Evolutionary conservation across 148 eudicot species (phyloP).

Genomic region (Rhododendron griersonianum): DNA sequence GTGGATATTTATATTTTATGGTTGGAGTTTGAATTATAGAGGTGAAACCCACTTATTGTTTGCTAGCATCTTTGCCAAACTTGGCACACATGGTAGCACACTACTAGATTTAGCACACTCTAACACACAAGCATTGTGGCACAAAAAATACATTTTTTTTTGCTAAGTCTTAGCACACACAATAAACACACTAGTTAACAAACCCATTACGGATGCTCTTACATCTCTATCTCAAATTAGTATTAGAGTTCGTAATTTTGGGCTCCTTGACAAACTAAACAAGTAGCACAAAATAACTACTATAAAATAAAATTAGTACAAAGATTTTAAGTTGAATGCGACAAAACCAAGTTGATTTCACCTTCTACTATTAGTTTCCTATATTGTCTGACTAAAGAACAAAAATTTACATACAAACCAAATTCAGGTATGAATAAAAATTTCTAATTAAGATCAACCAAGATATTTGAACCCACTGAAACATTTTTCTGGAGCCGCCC

Average conservation of each 20-base stretch:
- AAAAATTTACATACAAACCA: not conserved
- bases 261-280: not conserved
- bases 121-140: too few relatives aligned
- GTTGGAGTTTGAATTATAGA: too few relatives aligned
- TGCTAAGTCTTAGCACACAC: too few relatives aligned
- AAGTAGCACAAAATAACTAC: not conserved
- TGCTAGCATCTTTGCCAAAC: too few relatives aligned
- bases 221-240: not conserved
- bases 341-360: not conserved
- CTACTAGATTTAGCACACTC: too few relatives aligned
- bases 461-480: not conserved
- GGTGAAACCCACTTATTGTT: too few relatives aligned
- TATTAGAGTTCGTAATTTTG: not conserved
- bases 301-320: too few relatives aligned
- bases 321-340: not conserved
- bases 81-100: too few relatives aligned
- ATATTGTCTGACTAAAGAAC: not conserved
- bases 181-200: too few relatives aligned
- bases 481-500: not conserved
- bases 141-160: too few relatives aligned
- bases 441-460: not conserved
- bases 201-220: too few relatives aligned
- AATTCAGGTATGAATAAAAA: not conserved
- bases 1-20: too few relatives aligned
- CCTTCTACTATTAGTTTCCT: not conserved